Conservation (phyloP, 352 stramenopile species). For the Phytophthora vignae region DNA sequence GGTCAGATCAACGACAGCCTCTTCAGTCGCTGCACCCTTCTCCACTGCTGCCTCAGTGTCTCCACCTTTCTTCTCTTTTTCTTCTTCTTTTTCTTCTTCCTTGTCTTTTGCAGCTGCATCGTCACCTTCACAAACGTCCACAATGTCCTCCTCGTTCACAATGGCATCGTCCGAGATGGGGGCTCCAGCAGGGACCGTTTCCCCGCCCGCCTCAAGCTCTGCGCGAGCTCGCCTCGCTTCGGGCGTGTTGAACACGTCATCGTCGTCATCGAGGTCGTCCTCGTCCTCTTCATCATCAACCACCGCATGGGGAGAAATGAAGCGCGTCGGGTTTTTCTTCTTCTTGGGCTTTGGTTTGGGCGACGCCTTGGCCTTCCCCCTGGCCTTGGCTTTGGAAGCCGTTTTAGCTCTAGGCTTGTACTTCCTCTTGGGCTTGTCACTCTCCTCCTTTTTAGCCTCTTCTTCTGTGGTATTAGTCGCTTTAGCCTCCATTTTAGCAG, state of each 20-base stretch:
- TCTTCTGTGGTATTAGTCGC: slow-evolving; percentile 8
- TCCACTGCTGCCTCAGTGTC: background rate
- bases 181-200: slow-evolving; percentile 33
- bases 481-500: slow-evolving; percentile 17
- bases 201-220: slow-evolving; percentile 27
- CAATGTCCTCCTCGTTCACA: slow-evolving; percentile 24
- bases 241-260: slow-evolving; percentile 40
- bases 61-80: background rate
- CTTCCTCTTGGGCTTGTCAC: slow-evolving; percentile 9
- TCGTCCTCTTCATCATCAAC: slow-evolving; percentile 32
- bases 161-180: slow-evolving; percentile 30
- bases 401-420: slow-evolving; percentile 16
- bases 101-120: background rate
- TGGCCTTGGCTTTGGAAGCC: slow-evolving; percentile 21
- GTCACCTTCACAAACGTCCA: slow-evolving; percentile 23
- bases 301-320: slow-evolving; percentile 45
- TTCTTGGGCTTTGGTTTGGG: slow-evolving; percentile 23
- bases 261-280: slow-evolving; percentile 31
- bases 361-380: slow-evolving; percentile 29
- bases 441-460: background rate
- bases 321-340: slow-evolving; percentile 29
- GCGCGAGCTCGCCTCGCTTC: slow-evolving; percentile 37
- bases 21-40: background rate
- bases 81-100: background rate
- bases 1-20: slow-evolving; percentile 35